Conservation (phyloP, 208 protist species). For the Acanthamoeba healyi region DNA sequence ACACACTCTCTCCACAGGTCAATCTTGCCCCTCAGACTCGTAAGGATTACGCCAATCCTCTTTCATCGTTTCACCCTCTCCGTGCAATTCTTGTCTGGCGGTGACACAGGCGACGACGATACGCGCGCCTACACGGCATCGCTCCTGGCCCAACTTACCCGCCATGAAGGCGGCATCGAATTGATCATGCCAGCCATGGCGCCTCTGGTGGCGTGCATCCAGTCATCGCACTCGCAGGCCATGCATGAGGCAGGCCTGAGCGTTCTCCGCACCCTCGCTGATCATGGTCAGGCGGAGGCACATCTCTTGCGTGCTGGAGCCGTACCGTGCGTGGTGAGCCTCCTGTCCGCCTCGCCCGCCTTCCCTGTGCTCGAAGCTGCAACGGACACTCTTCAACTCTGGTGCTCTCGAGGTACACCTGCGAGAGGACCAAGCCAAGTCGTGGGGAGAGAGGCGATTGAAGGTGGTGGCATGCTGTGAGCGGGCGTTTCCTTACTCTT, state of each 20-base stretch:
- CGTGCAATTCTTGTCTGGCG: neutral
- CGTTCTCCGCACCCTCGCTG: neutral
- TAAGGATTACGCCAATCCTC: too few relatives aligned
- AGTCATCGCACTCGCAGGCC: neutral
- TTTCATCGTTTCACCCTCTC: neutral
- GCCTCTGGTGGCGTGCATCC: constrained; percentile 51
- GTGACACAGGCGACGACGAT: neutral
- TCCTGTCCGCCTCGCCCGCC: neutral
- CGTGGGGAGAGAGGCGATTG: too few relatives aligned
- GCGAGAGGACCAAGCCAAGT: too few relatives aligned
- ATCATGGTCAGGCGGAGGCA: neutral
- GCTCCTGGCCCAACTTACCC: neutral
- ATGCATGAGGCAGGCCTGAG: constrained; percentile 46
- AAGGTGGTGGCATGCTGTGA: too few relatives aligned
- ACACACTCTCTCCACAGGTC: neutral
- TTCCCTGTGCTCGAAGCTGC: constrained; percentile 41
- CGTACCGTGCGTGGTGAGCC: neutral
- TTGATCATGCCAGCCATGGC: neutral
- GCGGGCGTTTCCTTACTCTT: too few relatives aligned
- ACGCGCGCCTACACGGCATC: constrained; percentile 15
- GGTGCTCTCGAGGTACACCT: neutral
- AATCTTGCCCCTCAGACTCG: too few relatives aligned
- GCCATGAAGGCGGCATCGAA: neutral
- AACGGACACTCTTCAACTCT: constrained; percentile 1
- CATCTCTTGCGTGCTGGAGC: constrained; percentile 6